Conservation (phyloP, 176 grass and related monocot genomes). For the bread wheat (Triticum aestivum) region IWGSC_CS_RefSeq_v2.1 NC_057798.1:20137239-20137738, state of each 20-base stretch:
- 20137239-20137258: not conserved
- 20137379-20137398: not conserved
- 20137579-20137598: not conserved
- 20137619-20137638: not conserved
- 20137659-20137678: not conserved
- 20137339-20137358: not conserved
- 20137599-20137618: not conserved
- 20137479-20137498: too few species aligned
- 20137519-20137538: slow-evolving; percentile 8
- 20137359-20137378: not conserved
- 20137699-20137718: not conserved
- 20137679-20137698: not conserved
- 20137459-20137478: not conserved
- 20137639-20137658: not conserved
- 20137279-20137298: slow-evolving; percentile 10
- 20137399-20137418: not conserved
- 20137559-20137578: not conserved
- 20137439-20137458: not conserved
- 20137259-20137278: not conserved
- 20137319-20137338: not conserved
- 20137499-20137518: not conserved
- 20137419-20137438: not conserved
- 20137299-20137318: not conserved
- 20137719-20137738: not conserved
- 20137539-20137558: not conserved